phyloP scores from a whole-genome alignment of 345 rosid species.

The Eucalyptus regnans region DNA sequence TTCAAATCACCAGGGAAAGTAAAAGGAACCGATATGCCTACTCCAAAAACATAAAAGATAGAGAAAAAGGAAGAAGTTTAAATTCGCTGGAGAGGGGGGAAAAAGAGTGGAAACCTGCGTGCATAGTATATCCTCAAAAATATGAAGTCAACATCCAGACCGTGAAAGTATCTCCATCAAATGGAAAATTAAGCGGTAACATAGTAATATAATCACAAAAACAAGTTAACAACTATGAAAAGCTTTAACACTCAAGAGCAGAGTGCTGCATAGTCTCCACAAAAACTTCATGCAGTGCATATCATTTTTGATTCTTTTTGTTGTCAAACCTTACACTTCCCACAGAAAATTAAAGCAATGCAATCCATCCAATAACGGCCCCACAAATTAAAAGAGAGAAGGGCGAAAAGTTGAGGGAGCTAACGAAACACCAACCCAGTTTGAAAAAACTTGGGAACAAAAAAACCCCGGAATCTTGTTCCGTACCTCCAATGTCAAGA shows the following conservation, averaged over 20 bases:
- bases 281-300: background rate
- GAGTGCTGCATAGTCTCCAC: background rate
- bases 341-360: background rate
- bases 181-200: background rate
- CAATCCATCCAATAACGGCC: background rate
- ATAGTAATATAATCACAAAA: background rate
- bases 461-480: background rate
- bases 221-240: background rate
- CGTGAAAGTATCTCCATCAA: background rate
- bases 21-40: background rate
- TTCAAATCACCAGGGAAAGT: background rate
- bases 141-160: background rate
- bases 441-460: background rate
- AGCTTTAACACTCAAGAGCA: background rate
- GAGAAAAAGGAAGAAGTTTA: background rate
- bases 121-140: background rate
- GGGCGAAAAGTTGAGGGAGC: background rate
- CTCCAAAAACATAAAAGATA: background rate
- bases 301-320: background rate
- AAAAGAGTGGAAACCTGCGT: background rate
- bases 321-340: background rate
- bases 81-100: background rate
- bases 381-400: background rate
- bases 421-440: background rate
- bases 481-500: conserved; percentile 88